Percentiles rank a stretch among this genome's conserved stretches.
phyloP scores from a whole-genome alignment of 1,284 basidiomycete species.

The Lignosus rhinocerotis region DNA sequence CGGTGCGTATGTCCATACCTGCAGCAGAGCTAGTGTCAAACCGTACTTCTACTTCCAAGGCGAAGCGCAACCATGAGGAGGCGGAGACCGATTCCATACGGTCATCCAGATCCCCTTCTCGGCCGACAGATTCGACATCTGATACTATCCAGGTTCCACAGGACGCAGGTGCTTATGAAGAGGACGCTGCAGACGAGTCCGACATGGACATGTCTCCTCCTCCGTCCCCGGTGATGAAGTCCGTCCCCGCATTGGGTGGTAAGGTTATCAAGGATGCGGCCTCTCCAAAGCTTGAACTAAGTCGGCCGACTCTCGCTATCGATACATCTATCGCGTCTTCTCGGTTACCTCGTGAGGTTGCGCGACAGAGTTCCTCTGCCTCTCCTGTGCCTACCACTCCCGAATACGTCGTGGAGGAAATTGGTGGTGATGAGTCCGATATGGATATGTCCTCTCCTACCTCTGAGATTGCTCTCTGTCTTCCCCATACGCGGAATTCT shows the following conservation, averaged over 20 bases:
- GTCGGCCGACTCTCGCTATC: constrained; percentile 14
- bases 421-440: constrained; percentile 19
- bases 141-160: background rate
- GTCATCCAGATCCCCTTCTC: background rate
- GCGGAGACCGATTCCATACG: background rate
- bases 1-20: constrained; percentile 5
- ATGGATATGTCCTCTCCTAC: constrained; percentile 28
- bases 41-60: constrained; percentile 3
- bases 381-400: constrained; percentile 18
- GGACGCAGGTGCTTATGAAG: background rate
- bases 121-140: background rate
- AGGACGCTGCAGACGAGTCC: constrained; percentile 11
- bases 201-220: constrained; percentile 27
- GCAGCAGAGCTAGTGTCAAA: constrained; percentile 1
- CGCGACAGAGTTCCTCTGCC: constrained; percentile 10
- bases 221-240: constrained; percentile 14
- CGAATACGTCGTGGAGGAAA: constrained; percentile 9
- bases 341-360: constrained; percentile 1
- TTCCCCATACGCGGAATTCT: background rate
- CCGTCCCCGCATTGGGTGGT: background rate
- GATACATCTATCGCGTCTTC: constrained; percentile 9
- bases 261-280: background rate
- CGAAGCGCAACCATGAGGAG: constrained; percentile 3
- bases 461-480: constrained; percentile 9
- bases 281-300: background rate